Evolutionary conservation across 176 grass and related monocot species (phyloP), one percentile per base, ranked within the genome.

Genomic region (Chloris gayana): DNA sequence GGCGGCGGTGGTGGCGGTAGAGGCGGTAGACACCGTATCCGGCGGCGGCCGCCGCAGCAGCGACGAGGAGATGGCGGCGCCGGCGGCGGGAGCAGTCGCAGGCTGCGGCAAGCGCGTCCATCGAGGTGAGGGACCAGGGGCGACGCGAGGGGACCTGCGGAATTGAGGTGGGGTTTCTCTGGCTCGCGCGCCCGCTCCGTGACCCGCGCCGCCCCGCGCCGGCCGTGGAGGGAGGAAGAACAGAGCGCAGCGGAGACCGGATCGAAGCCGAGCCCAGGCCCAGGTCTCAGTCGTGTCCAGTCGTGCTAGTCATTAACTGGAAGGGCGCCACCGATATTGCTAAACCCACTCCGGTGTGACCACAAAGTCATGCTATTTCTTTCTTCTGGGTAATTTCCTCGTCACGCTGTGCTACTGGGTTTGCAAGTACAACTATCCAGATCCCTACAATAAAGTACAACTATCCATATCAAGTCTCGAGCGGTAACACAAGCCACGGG

Each of bases 1-100:
- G 85, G 15, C 45, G 83, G 42, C 81, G 84, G 39, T 83, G 85
- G 4, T 67, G 87, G 29, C 63, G 85, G 47, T 90, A 93, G 8
- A 89, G 33, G 49, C 67, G 67, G 66, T 89, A 92, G 42, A 84
- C 64, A 74, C 85, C 87, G 72, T 87, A 93, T 30, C 85, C 64
- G 17, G 85, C 75, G 68, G 83, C 27, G 35, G 73, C 82, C 0
- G 70, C 72, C 0, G 76, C 84, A 1, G 82, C 87, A 17, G 47
- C 54, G 30, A 84, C 45, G 29, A 93, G 84, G 22, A 93, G 67
- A 29, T 38, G 80, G 44, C 83, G 73, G 35, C 82, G 70, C 42
- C 75, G 75, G 33, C 81, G 56, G 41, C 38, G 44, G 74, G 86
- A 68, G 54, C 76, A 73, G 21, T 53, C 1, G 59, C 74, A 78